Evolutionary conservation across 176 grass and related monocot genomes (phyloP).

Genomic region (Bromus sterilis): DNA sequence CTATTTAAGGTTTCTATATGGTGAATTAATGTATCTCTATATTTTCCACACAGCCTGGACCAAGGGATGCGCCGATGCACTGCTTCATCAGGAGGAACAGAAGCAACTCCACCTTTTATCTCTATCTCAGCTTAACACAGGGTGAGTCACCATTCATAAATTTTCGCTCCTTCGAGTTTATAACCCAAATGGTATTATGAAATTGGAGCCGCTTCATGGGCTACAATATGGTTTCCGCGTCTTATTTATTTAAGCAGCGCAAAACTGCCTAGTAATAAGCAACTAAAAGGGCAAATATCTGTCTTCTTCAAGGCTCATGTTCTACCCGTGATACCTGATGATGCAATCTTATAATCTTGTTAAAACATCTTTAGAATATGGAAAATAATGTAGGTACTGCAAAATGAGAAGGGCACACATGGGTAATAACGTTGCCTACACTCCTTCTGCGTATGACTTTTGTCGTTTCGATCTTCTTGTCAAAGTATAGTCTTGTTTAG

Average conservation of each 20-base stretch:
- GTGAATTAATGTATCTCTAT: neutral
- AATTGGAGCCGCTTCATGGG: neutral
- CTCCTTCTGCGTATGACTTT: neutral
- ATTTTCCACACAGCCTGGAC: constrained; percentile 55
- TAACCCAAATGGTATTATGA: constrained; percentile 1
- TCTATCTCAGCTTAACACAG: constrained; percentile 71
- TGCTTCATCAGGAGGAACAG: constrained; percentile 95
- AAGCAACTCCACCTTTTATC: constrained; percentile 74
- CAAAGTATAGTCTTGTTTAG: constrained; percentile 5
- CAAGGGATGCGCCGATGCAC: constrained; percentile 70
- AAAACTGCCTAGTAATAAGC: constrained; percentile 8
- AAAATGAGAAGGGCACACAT: too few relatives aligned
- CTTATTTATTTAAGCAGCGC: neutral
- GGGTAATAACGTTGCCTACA: neutral
- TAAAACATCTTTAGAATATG: too few relatives aligned
- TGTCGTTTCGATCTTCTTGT: neutral
- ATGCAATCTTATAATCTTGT: constrained; percentile 15
- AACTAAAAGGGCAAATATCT: neutral
- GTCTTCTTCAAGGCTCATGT: neutral
- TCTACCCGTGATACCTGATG: neutral
- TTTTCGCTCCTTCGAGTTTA: neutral
- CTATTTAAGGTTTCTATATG: neutral
- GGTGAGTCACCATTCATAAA: constrained; percentile 34
- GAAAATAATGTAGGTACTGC: too few relatives aligned
- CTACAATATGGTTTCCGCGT: neutral